Evolutionary conservation across 371 early-diverging fungal genomes (phyloP).

Genomic region (Mortierella sp.): DNA sequence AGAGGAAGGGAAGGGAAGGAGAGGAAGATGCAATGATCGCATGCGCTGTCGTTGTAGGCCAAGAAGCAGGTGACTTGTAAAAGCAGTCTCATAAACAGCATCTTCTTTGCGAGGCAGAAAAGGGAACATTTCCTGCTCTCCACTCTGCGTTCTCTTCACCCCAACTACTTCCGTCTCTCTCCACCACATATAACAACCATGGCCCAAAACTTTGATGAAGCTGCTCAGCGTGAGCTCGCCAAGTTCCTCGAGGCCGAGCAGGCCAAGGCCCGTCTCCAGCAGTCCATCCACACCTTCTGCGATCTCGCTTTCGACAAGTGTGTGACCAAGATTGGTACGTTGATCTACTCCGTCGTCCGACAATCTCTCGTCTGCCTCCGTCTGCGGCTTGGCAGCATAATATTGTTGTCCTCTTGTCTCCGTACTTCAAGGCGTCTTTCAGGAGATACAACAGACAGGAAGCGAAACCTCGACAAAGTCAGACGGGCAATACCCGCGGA

Average conservation of each 20-base stretch:
- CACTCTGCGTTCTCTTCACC: background rate
- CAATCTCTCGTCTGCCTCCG: background rate
- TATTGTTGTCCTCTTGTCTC: background rate
- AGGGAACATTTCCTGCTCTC: constrained; percentile 7
- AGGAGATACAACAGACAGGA: background rate
- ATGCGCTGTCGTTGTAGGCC: background rate
- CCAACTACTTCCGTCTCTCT: background rate
- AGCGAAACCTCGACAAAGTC: background rate
- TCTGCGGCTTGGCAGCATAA: background rate
- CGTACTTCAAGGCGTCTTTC: background rate
- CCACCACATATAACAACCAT: constrained; percentile 23
- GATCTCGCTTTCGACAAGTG: constrained; percentile 88
- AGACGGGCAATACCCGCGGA: background rate
- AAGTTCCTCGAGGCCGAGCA: constrained; percentile 81
- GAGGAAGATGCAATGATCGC: background rate
- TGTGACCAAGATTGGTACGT: constrained; percentile 72
- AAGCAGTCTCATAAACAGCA: constrained; percentile 4
- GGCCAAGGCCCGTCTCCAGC: constrained; percentile 81
- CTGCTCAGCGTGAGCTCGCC: constrained; percentile 74
- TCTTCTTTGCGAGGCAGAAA: background rate
- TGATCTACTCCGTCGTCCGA: constrained; percentile 12
- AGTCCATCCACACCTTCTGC: constrained; percentile 78
- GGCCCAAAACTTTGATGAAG: constrained; percentile 66
- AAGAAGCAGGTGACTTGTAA: background rate
- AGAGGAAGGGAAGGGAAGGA: too few relatives aligned